A percentile compares a stretch with the other conserved stretches of the same genome.
These are phyloP conservation scores for Insectozyma bohioensis DNA, from an alignment of 1,139 yeast genomes.

Conservation along the genomic window DNA sequence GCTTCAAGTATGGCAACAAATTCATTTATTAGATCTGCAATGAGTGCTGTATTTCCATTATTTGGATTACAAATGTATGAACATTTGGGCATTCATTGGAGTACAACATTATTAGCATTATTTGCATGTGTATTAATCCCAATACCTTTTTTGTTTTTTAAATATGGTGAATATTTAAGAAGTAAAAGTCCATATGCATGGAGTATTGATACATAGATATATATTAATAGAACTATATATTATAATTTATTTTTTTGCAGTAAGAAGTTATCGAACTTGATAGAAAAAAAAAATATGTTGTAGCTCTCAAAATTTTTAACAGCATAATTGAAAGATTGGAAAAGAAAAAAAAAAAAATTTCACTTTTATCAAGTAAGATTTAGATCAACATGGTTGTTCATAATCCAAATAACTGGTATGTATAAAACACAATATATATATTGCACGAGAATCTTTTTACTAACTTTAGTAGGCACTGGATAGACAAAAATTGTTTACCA, in stretches of 20 bases:
- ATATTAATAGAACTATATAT: not conserved
- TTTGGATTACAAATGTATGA: slow-evolving; percentile 40
- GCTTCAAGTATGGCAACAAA: slow-evolving; percentile 45
- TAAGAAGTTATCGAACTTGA: no score
- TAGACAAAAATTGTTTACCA: slow-evolving; percentile 73
- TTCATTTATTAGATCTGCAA: slow-evolving; percentile 36
- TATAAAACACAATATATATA: slow-evolving; percentile 12
- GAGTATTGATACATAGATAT: slow-evolving; percentile 11
- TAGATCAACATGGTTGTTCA: slow-evolving; percentile 85
- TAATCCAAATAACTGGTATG: slow-evolving; percentile 81
- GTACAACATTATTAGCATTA: slow-evolving; percentile 36
- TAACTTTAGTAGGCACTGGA: slow-evolving; percentile 66
- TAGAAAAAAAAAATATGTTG: not conserved
- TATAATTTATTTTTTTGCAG: no score
- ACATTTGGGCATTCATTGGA: slow-evolving; percentile 41
- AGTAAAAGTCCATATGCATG: slow-evolving; percentile 26
- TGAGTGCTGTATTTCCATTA: slow-evolving; percentile 41
- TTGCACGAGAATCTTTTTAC: slow-evolving; percentile 10
- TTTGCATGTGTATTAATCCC: slow-evolving; percentile 35
- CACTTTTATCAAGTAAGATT: not conserved
- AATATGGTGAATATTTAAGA: slow-evolving; percentile 34
- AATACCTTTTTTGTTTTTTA: slow-evolving; percentile 36
- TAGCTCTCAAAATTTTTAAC: no score
- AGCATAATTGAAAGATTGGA: not conserved
- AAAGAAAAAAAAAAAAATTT: slow-evolving; percentile 1